Percentiles rank a stretch among this genome's conserved stretches.
These are phyloP conservation scores for Carallia brachiata DNA, from an alignment of 345 rosid genomes.

Conservation along the genomic window DNA sequence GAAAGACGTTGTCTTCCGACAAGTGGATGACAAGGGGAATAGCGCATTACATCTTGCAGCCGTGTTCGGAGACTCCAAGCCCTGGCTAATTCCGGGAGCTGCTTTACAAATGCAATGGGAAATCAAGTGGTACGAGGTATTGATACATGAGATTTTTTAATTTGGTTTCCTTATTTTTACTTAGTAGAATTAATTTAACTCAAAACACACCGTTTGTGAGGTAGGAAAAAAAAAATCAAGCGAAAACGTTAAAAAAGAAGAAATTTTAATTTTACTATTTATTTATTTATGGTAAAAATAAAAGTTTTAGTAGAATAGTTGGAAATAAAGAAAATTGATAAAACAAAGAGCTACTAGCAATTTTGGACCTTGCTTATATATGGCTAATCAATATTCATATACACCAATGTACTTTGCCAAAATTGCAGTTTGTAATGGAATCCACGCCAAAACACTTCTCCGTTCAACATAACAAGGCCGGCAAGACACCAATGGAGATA, in stretches of 20 bases:
- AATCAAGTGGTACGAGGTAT: conserved; percentile 30
- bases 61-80: neutral
- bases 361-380: neutral
- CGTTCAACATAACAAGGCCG: conserved; percentile 9
- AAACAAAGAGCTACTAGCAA: no score
- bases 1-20: conserved; percentile 5
- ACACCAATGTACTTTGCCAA: neutral
- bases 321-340: no score
- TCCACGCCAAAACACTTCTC: conserved; percentile 24
- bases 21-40: conserved; percentile 18
- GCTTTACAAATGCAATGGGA: no score
- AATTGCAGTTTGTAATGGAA: conserved; percentile 32
- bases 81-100: conserved; percentile 23
- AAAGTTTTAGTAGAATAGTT: no score
- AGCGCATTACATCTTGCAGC: conserved; percentile 30
- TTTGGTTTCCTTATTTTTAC: no score
- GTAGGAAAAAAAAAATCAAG: no score
- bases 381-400: neutral
- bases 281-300: no score
- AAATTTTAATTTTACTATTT: no score
- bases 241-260: no score
- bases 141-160: neutral
- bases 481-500: conserved; percentile 24
- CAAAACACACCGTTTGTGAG: no score
- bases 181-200: conserved; percentile 1